Evolutionary conservation across 2,329 filamentous ascomycete species (phyloP).

Genomic region (Aspergillus alliaceus): DNA sequence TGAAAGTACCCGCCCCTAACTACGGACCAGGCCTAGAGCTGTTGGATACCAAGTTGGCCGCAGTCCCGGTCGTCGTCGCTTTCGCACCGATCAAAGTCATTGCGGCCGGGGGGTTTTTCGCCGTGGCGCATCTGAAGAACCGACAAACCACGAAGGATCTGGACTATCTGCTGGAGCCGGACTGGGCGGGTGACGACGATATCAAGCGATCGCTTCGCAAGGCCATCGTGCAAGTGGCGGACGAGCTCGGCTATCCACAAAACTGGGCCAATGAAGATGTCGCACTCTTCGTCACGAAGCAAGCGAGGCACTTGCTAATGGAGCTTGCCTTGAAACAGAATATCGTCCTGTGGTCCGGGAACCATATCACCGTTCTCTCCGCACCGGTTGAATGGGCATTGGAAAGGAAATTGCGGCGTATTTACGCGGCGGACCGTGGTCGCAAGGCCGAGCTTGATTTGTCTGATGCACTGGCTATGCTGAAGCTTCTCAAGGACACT

Average conservation of each 20-base stretch:
- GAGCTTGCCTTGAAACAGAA: constrained; percentile 22
- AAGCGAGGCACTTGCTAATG: constrained; percentile 4
- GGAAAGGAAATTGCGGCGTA: constrained; percentile 35
- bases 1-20: not conserved
- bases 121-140: constrained; percentile 9
- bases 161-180: constrained; percentile 11
- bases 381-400: constrained; percentile 37
- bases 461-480: constrained; percentile 29
- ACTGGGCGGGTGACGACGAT: constrained; percentile 8
- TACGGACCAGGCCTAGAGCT: not conserved
- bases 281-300: constrained; percentile 9
- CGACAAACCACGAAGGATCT: constrained; percentile 10
- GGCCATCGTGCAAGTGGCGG: constrained; percentile 6
- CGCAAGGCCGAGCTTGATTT: constrained; percentile 29
- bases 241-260: constrained; percentile 1
- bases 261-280: constrained; percentile 13
- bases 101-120: constrained; percentile 11
- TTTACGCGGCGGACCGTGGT: constrained; percentile 22
- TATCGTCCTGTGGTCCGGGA: constrained; percentile 31
- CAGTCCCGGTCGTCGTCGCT: constrained; percentile 2
- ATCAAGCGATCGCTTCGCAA: constrained; percentile 7
- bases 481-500: constrained; percentile 24
- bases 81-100: constrained; percentile 11
- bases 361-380: constrained; percentile 29
- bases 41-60: constrained; percentile 1